Evolutionary conservation across 1,284 basidiomycete genomes (phyloP).

Genomic region (Rhizoctonia solani): DNA sequence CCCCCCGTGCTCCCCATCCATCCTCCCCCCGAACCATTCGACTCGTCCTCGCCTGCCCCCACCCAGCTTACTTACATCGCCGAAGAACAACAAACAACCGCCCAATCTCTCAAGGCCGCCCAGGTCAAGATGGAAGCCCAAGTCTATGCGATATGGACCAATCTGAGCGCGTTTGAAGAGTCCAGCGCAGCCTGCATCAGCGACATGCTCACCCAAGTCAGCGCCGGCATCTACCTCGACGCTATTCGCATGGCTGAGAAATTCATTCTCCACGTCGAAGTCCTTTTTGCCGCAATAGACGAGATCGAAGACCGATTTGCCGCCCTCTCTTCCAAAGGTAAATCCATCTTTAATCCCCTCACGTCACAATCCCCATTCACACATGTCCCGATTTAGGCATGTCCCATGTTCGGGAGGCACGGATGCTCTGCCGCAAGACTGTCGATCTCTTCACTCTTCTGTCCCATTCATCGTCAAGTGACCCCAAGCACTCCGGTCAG

Average conservation of each 20-base stretch:
- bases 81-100: conserved; percentile 81
- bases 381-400: conserved; percentile 64
- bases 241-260: conserved; percentile 98
- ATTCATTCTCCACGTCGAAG: conserved; percentile 98
- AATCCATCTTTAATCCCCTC: conserved; percentile 41
- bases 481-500: conserved; percentile 61
- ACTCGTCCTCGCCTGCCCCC: conserved; percentile 15
- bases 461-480: conserved; percentile 60
- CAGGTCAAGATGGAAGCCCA: conserved; percentile 96
- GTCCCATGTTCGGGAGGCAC: conserved; percentile 96
- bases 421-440: conserved; percentile 98
- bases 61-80: conserved; percentile 62
- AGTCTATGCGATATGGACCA: conserved; percentile 99
- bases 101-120: conserved; percentile 84
- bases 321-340: conserved; percentile 82
- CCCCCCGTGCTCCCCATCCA: conserved; percentile 55
- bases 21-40: conserved; percentile 48
- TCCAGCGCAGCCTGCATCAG: conserved; percentile 99
- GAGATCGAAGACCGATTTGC: conserved; percentile 91
- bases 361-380: conserved; percentile 24
- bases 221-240: conserved; percentile 93
- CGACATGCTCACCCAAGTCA: conserved; percentile 97
- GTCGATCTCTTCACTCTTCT: conserved; percentile 98
- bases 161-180: conserved; percentile 97
- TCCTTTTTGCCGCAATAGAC: conserved; percentile 96